Base-by-base conservation (phyloP, 2,329 filamentous ascomycete species). In the Ceratocystis cubensis region DNA sequence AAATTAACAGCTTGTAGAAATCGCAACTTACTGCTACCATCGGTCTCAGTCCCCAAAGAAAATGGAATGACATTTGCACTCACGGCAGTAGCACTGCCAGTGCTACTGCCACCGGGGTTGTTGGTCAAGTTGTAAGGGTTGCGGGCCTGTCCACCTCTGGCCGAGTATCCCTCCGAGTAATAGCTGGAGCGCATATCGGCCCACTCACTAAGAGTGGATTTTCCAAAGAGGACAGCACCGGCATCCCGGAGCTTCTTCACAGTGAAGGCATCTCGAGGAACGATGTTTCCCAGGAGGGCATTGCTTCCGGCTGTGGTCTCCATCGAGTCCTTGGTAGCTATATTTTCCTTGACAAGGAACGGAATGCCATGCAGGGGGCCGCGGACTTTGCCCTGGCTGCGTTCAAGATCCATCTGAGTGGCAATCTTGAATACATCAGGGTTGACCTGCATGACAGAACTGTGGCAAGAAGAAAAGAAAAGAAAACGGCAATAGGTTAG, bases 351-450 rank as follows among this genome's bases (percentile, higher is more conserved):
- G 69, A 90, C 82, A 1, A 87, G 78, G 72, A 88, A 88, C 0
- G 88, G 88, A 56, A 92, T 88, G 2, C 88, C 88, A 72, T 91
- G 88, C 1, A 92, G 78, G 0, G 84, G 83, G 1, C 87, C 82
- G n/a, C 85, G 81, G 8, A 85, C 73, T 48, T 76, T 77, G 28
- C 85, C 85, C 0, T 75, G 71, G 13, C 73, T 72, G 20, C 88
- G 80, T 74, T 91, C 87, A 0, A 72, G 72, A 70, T 91, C 88
- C 37, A 85, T 76, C 15, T 77, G 72, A 4, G 75, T 75, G 2
- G 88, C 88, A 66, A 90, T 88, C 25, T 73, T 71, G 44, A 87
- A 75, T 8, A 79, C 80, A 72, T 91, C 87, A 0, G 88, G 87
- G 72, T 91, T 91, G 46, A 85, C 70, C 71, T 91, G 82, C 61